phyloP scores from a whole-genome alignment of 805 yeast genomes.

The Teunomyces pallodes region DNA sequence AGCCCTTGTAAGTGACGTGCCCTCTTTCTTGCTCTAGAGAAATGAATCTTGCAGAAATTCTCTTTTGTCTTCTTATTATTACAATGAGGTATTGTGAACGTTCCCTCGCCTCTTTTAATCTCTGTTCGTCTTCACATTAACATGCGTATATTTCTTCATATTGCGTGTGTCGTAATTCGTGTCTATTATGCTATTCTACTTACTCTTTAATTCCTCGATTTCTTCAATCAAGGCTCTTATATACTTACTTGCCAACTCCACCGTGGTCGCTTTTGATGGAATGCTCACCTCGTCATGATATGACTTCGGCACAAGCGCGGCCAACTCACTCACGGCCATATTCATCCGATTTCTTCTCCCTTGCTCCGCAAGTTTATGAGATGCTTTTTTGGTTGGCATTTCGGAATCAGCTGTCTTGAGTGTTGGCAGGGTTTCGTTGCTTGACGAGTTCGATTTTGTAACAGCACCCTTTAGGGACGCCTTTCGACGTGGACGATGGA shows the following conservation, averaged over 20 bases:
- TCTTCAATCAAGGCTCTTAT: conserved; percentile 43
- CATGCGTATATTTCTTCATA: too few relatives aligned
- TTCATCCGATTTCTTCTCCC: conserved; percentile 94
- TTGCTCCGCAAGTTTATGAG: conserved; percentile 93
- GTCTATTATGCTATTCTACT: conserved; percentile 3
- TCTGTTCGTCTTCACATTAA: neutral
- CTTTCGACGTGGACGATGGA: conserved; percentile 2
- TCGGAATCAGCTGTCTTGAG: conserved; percentile 9
- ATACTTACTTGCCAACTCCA: conserved; percentile 79
- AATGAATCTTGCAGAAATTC: too few relatives aligned
- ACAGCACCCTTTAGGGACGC: conserved; percentile 3
- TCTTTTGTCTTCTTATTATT: too few relatives aligned
- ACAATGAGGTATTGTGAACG: too few relatives aligned
- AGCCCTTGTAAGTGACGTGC: too few relatives aligned
- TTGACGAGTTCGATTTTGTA: conserved; percentile 7
- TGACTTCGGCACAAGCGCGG: conserved; percentile 60
- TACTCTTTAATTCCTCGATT: conserved; percentile 18
- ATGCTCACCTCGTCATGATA: conserved; percentile 56
- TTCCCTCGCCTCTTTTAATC: neutral
- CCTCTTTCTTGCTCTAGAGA: too few relatives aligned
- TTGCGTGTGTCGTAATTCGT: neutral
- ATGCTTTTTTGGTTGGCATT: conserved; percentile 58
- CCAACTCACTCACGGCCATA: conserved; percentile 74
- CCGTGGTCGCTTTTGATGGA: conserved; percentile 93
- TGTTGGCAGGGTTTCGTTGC: conserved; percentile 10